These are phyloP conservation scores for Wilcoxina mikolae DNA, from an alignment of 495 filamentous ascomycete species.

Conservation along the genomic window DNA sequence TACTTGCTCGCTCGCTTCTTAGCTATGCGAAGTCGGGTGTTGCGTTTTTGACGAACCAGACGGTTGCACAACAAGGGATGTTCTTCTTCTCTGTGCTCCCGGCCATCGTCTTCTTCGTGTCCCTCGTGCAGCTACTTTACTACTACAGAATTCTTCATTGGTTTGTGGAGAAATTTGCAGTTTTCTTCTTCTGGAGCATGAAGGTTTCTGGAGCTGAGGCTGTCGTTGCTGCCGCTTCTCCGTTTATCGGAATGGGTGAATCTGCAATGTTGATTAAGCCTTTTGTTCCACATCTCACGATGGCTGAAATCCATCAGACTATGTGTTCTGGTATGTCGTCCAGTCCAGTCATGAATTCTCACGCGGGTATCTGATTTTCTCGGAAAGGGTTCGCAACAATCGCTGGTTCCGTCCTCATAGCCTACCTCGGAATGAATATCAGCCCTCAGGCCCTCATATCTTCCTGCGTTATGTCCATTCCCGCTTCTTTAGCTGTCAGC, in stretches of 20 bases:
- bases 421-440: conserved; percentile 65
- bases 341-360: conserved; percentile 33
- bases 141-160: conserved; percentile 69
- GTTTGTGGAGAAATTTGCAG: conserved; percentile 70
- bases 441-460: conserved; percentile 77
- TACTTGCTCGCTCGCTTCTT: conserved; percentile 51
- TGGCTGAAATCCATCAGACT: conserved; percentile 76
- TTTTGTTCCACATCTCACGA: conserved; percentile 67
- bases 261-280: conserved; percentile 82
- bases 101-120: conserved; percentile 85
- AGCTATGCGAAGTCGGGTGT: conserved; percentile 57
- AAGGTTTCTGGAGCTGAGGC: conserved; percentile 85
- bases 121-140: conserved; percentile 58
- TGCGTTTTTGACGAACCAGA: conserved; percentile 48
- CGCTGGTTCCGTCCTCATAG: conserved; percentile 60
- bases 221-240: conserved; percentile 82
- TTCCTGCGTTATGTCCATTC: conserved; percentile 86
- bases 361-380: conserved; percentile 39
- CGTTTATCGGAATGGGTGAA: conserved; percentile 89
- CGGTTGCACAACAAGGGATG: conserved; percentile 37
- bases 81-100: conserved; percentile 63
- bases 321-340: conserved; percentile 46
- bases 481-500: conserved; percentile 68
- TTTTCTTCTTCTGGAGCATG: conserved; percentile 82
- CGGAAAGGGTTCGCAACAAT: conserved; percentile 48